A percentile compares a stretch with the other conserved stretches of the same genome.
phyloP scores from a whole-genome alignment of 257 asterid genomes.

The Gentiana straminea region DNA sequence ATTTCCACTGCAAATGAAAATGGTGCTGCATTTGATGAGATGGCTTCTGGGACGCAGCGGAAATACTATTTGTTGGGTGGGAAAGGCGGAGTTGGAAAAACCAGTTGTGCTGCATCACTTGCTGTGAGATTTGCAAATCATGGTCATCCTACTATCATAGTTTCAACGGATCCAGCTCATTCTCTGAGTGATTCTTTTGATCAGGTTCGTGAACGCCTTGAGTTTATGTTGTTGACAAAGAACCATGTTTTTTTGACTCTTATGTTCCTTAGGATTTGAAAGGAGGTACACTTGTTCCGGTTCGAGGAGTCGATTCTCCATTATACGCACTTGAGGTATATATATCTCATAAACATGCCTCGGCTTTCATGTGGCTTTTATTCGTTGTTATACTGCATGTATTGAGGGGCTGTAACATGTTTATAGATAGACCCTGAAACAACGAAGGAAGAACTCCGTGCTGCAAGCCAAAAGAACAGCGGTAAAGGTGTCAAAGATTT shows the following conservation, averaged over 20 bases:
- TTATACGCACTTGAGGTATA: constrained; percentile 62
- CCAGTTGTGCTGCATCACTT: constrained; percentile 81
- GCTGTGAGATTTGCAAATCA: constrained; percentile 59
- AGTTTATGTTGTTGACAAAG: not conserved
- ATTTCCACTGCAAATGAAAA: constrained; percentile 23
- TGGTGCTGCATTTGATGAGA: constrained; percentile 33
- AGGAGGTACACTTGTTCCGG: constrained; percentile 61
- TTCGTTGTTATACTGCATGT: constrained; percentile 5
- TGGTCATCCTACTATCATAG: constrained; percentile 60
- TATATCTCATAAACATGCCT: not conserved
- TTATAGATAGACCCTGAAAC: constrained; percentile 55
- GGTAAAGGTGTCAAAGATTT: constrained; percentile 35
- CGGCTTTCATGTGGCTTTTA: constrained; percentile 1
- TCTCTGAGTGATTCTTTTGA: constrained; percentile 73
- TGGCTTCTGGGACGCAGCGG: constrained; percentile 46
- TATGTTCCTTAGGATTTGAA: constrained; percentile 40
- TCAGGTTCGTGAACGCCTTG: constrained; percentile 30
- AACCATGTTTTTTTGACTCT: not conserved
- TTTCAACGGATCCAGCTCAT: constrained; percentile 75
- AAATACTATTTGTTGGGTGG: constrained; percentile 75
- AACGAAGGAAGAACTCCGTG: constrained; percentile 40
- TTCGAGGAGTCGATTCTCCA: constrained; percentile 66
- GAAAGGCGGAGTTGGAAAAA: constrained; percentile 83
- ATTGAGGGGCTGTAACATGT: constrained; percentile 1
- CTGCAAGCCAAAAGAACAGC: constrained; percentile 25